These are phyloP conservation scores for Marasmius sp. DNA, from an alignment of 1,284 basidiomycete species.

Conservation along the genomic window DNA sequence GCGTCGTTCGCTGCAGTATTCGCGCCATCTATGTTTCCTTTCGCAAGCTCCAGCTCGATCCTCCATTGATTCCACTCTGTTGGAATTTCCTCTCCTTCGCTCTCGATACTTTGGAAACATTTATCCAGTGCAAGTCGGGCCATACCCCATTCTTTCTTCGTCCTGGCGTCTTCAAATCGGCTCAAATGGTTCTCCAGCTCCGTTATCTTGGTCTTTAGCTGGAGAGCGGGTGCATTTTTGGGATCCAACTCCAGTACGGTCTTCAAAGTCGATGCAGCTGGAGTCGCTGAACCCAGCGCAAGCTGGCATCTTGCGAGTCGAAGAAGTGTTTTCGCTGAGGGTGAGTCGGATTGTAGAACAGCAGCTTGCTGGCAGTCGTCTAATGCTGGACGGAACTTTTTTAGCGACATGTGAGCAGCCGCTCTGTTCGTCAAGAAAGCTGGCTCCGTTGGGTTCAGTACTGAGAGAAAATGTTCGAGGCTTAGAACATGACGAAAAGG, in stretches of 20 bases:
- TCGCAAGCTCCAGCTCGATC: slow-evolving; percentile 73
- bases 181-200: slow-evolving; percentile 65
- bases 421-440: slow-evolving; percentile 85
- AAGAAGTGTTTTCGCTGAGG: slow-evolving; percentile 68
- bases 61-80: slow-evolving; percentile 79
- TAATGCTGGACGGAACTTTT: slow-evolving; percentile 72
- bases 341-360: slow-evolving; percentile 56
- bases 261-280: slow-evolving; percentile 65
- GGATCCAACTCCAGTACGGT: slow-evolving; percentile 56
- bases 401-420: slow-evolving; percentile 81
- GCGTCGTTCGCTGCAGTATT: slow-evolving; percentile 75
- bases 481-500: neutral
- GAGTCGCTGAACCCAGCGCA: slow-evolving; percentile 66
- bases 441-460: slow-evolving; percentile 67
- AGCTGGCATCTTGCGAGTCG: slow-evolving; percentile 81
- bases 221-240: slow-evolving; percentile 51
- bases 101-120: slow-evolving; percentile 69
- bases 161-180: slow-evolving; percentile 59
- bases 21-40: slow-evolving; percentile 70
- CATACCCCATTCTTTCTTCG: slow-evolving; percentile 66
- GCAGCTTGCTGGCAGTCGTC: slow-evolving; percentile 79
- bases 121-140: slow-evolving; percentile 72
- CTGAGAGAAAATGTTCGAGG: slow-evolving; percentile 29
- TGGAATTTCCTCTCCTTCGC: slow-evolving; percentile 72
- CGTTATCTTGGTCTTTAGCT: slow-evolving; percentile 60